Conservation (phyloP, 2,329 filamentous ascomycete species). For the Sporothrix pseudoabietina region DNA sequence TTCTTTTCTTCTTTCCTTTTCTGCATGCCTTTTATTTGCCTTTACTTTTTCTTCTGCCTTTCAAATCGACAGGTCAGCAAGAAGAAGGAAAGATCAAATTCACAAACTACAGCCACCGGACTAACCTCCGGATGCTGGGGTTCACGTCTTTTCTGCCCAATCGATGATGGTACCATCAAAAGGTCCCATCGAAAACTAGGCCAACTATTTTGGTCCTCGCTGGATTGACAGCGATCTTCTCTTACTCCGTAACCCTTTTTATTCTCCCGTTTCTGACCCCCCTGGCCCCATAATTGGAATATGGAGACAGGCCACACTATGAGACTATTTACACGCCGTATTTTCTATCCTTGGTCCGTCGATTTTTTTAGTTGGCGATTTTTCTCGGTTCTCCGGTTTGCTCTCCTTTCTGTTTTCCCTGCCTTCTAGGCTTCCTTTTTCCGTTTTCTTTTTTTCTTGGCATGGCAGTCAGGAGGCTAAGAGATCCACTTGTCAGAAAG, state of each 20-base stretch:
- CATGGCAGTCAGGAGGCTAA: not conserved
- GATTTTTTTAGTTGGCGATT: not conserved
- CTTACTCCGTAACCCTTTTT: not conserved
- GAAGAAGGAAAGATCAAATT: not conserved
- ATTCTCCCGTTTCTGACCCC: not conserved
- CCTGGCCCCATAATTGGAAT: not conserved
- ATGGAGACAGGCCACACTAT: not conserved
- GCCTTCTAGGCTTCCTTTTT: not conserved
- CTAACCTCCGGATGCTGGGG: not conserved
- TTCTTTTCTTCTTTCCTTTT: not conserved
- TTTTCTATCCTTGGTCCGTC: constrained; percentile 3
- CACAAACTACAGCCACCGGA: not conserved
- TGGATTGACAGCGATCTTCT: constrained; percentile 13
- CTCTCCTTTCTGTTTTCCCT: not conserved
- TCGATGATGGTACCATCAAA: not conserved
- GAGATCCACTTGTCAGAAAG: constrained; percentile 5
- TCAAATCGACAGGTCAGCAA: not conserved
- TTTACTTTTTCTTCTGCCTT: not conserved
- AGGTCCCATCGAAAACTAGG: not conserved
- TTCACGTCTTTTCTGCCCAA: not conserved
- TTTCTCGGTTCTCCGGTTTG: not conserved
- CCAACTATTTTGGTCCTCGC: not conserved
- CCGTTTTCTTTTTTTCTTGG: constrained; percentile 8
- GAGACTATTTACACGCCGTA: not conserved
- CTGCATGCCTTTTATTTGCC: not conserved